These are phyloP conservation scores for Termitomyces sp. DNA, from an alignment of 768 basidiomycete genomes.

Conservation along the genomic window DNA sequence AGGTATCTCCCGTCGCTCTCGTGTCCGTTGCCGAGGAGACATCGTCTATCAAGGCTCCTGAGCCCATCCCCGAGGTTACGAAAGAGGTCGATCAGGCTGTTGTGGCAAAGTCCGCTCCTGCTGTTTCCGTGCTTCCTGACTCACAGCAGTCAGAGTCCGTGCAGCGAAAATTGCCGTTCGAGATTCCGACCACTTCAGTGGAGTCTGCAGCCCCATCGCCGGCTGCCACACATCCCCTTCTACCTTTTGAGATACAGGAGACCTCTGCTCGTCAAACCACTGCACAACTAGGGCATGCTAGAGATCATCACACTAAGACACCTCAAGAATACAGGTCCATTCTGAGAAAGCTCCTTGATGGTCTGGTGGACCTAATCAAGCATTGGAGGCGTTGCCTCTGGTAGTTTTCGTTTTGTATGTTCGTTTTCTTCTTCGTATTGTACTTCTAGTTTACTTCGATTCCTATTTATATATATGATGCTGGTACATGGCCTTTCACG, in stretches of 20 bases:
- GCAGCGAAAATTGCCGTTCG: background rate
- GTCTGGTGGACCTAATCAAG: constrained; percentile 1
- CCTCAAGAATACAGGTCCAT: constrained; percentile 8
- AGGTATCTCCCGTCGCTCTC: background rate
- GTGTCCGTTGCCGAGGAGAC: background rate
- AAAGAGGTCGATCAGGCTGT: background rate
- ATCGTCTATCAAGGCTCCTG: background rate
- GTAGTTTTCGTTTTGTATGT: background rate
- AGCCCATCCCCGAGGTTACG: background rate
- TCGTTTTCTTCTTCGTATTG: background rate
- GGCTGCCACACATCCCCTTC: constrained; percentile 3
- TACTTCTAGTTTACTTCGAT: background rate
- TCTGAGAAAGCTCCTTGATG: constrained; percentile 3
- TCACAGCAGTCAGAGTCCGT: background rate
- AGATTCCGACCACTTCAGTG: background rate
- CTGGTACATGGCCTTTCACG: background rate
- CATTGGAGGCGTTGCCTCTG: constrained; percentile 5
- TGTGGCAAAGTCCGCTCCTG: background rate
- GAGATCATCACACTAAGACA: constrained; percentile 3
- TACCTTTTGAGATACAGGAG: constrained; percentile 4
- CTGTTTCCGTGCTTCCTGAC: background rate
- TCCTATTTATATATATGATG: background rate
- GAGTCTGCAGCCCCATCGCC: constrained; percentile 8
- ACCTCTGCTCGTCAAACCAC: background rate
- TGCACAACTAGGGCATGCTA: background rate